A percentile compares a stretch with the other conserved stretches of the same genome.
Evolutionary conservation across 1,284 basidiomycete genomes (phyloP).

Genomic region (Singerocomus inundabilis): DNA sequence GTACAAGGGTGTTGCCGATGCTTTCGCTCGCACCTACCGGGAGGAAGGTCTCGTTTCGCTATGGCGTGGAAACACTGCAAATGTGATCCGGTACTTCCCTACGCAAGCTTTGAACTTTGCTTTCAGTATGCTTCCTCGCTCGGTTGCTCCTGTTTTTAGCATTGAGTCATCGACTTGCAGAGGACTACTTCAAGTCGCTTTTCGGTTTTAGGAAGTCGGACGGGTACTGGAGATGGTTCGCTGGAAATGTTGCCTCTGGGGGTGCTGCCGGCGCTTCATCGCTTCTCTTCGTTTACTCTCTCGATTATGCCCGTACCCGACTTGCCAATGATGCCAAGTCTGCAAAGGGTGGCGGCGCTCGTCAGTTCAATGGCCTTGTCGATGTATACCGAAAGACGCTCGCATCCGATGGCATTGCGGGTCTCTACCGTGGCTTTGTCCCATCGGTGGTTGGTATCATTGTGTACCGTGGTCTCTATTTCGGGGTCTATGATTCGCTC

Average conservation of each 20-base stretch:
- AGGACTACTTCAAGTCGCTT: constrained; percentile 96
- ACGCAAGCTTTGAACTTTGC: constrained; percentile 96
- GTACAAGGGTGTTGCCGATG: constrained; percentile 93
- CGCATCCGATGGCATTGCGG: constrained; percentile 83
- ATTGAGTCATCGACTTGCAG: constrained; percentile 37
- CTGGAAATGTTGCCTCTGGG: constrained; percentile 93
- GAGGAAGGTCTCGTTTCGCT: constrained; percentile 91
- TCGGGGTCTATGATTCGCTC: constrained; percentile 92
- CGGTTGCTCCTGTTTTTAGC: too few relatives aligned
- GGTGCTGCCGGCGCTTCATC: constrained; percentile 96
- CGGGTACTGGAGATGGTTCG: constrained; percentile 90
- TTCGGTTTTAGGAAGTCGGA: constrained; percentile 91
- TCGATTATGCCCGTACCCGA: constrained; percentile 97
- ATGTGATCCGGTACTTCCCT: constrained; percentile 98
- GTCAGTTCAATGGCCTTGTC: constrained; percentile 94
- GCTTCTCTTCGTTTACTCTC: constrained; percentile 95
- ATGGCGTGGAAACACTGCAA: constrained; percentile 97
- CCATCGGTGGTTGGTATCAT: constrained; percentile 95
- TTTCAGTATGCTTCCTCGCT: constrained; percentile 63
- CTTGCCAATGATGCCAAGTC: constrained; percentile 97
- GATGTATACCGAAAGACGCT: constrained; percentile 96
- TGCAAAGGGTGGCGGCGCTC: constrained; percentile 83
- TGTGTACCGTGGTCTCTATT: constrained; percentile 96
- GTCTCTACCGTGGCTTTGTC: constrained; percentile 94
- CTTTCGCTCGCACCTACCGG: constrained; percentile 82